Evolutionary conservation across 176 grass and related monocot genomes (phyloP), one percentile per base, ranked within the genome.

Genomic region (Aegilops speltoides): DNA sequence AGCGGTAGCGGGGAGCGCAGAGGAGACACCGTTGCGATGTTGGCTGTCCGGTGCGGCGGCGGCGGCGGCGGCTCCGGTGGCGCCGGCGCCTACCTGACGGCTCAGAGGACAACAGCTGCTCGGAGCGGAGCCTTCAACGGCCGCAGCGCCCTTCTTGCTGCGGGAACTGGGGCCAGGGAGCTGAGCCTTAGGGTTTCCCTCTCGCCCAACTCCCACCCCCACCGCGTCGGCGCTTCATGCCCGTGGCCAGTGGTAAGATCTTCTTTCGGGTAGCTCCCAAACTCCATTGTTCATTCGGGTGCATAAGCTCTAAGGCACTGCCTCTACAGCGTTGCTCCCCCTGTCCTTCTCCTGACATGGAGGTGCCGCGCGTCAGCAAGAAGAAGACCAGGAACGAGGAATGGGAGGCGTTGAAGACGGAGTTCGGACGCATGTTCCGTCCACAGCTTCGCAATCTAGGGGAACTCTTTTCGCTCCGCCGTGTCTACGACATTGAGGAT

Each of bases 361-460:
- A 46, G 75, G 46, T 22, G 28, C 48, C 8, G 26, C 5, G 75
- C 48, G 48, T n/a, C 75, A 31, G 6, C 7, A 13, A 33, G 16
- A 77, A 28, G 48, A 52, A 7, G 11, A 46, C 43, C 43, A 57
- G 1, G 75, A 1, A 7, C 9, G 75, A 77, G 28, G 75, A 32
- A n/a, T 77, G 46, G 75, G 75, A 57, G 48, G 48, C 17, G 28
- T 56, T 77, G 75, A 77, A 77, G 75, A 48, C 16, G 19, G 75
- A 29, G 26, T 12, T 77, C 28, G 75, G 45, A 50, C 25, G 5
- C 19, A 57, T 34, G 48, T 57, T 77, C 46, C 28, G 17, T 4
- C 75, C 74, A 2, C 50, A 56, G 48, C 28, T 77, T 17, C 75
- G 75, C 16, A 77, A 77, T 13, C 28, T 77, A 34, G 28, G 25